Conservation (phyloP, 371 early-diverging fungal genomes). For the Mortierella sp. region DNA sequence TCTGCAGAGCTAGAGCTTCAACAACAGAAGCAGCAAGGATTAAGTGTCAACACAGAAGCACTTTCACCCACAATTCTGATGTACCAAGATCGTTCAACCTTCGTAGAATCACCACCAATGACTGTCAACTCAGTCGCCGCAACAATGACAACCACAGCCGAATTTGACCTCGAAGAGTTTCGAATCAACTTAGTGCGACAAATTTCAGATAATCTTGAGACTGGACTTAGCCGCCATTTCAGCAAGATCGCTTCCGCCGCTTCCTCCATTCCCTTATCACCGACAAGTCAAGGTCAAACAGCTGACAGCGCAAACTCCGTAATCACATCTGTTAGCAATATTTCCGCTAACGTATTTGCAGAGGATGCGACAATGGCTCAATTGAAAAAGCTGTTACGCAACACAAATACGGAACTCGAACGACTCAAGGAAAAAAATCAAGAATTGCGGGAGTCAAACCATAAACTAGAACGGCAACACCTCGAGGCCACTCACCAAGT, state of each 20-base stretch:
- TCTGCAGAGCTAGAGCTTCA: neutral
- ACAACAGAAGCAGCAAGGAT: constrained; percentile 7
- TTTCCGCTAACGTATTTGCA: neutral
- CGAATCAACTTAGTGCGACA: constrained; percentile 49
- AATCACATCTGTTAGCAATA: neutral
- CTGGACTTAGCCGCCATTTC: constrained; percentile 44
- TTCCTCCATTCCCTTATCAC: constrained; percentile 38
- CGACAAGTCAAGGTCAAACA: constrained; percentile 32
- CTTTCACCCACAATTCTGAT: neutral
- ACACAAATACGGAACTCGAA: constrained; percentile 35
- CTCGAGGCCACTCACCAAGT: constrained; percentile 44
- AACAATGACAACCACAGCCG: constrained; percentile 8
- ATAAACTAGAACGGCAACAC: constrained; percentile 44
- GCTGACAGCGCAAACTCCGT: neutral
- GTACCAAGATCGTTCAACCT: constrained; percentile 13
- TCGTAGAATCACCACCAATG: constrained; percentile 10
- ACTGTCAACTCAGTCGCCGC: constrained; percentile 3
- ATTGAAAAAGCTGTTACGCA: constrained; percentile 34
- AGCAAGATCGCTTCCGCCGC: constrained; percentile 37
- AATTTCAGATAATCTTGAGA: constrained; percentile 46
- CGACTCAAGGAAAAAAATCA: constrained; percentile 48
- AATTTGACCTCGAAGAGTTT: constrained; percentile 54
- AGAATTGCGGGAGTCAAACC: constrained; percentile 39
- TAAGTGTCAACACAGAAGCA: constrained; percentile 7
- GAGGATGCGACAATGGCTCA: constrained; percentile 19